phyloP scores from a whole-genome alignment of 2,329 filamentous ascomycete species.

The Talaromyces sp. region DNA sequence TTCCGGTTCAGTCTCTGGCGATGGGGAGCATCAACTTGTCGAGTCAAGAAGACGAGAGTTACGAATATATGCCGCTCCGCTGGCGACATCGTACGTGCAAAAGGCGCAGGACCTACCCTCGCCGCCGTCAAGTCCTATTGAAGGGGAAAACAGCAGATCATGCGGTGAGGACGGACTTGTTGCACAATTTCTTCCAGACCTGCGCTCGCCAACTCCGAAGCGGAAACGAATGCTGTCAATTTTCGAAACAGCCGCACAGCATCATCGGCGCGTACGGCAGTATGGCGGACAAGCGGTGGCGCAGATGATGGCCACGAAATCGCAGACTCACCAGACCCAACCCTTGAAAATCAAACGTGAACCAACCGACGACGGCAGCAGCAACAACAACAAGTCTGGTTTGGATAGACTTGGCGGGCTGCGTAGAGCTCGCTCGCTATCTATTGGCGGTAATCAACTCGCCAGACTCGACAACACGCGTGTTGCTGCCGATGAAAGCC shows the following conservation, averaged over 20 bases:
- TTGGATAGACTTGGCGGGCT: conserved; percentile 24
- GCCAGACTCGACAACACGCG: conserved; percentile 21
- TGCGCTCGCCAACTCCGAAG: conserved; percentile 37
- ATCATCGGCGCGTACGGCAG: conserved; percentile 37
- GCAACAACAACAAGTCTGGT: conserved; percentile 17
- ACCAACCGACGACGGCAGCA: conserved; percentile 22
- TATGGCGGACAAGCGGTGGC: conserved; percentile 37
- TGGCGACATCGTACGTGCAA: conserved; percentile 29
- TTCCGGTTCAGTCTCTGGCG: conserved; percentile 28
- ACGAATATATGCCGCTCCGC: conserved; percentile 33
- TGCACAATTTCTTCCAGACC: conserved; percentile 35
- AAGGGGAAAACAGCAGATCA: background rate
- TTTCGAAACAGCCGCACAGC: conserved; percentile 38
- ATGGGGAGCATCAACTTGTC: conserved; percentile 18
- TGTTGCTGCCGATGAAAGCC: conserved; percentile 16
- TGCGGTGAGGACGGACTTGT: conserved; percentile 12
- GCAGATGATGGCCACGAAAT: conserved; percentile 33
- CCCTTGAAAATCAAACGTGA: conserved; percentile 34
- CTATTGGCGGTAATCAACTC: conserved; percentile 13
- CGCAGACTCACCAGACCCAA: conserved; percentile 16
- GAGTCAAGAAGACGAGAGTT: conserved; percentile 23
- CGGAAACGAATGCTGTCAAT: conserved; percentile 39
- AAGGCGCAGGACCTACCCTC: conserved; percentile 31
- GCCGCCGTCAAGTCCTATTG: conserved; percentile 22
- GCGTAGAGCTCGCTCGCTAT: conserved; percentile 30